These are phyloP conservation scores for Mimosa bimucronata DNA, from an alignment of 306 rosid genomes.

Conservation along the genomic window DNA sequence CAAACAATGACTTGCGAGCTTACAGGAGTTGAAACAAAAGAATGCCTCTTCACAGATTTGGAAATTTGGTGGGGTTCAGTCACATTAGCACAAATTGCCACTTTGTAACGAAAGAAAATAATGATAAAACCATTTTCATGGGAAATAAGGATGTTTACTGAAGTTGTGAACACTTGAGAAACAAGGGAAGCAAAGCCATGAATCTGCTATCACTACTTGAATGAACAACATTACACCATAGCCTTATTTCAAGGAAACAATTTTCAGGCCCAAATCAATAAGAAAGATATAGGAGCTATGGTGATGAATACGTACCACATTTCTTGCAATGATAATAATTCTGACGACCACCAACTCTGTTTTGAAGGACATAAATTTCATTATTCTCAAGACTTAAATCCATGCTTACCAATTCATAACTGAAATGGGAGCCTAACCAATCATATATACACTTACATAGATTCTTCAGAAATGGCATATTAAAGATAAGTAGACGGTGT, in stretches of 20 bases:
- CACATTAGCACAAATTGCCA: neutral
- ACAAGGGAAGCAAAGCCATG: neutral
- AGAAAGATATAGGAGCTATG: neutral
- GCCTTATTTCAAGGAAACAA: neutral
- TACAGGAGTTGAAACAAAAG: neutral
- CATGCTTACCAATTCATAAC: conserved; percentile 31
- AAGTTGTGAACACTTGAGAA: neutral
- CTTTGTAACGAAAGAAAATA: neutral
- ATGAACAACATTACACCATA: too few relatives aligned
- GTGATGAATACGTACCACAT: conserved; percentile 72
- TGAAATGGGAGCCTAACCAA: neutral
- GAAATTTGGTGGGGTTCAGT: neutral
- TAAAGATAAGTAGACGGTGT: neutral
- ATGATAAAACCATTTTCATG: neutral
- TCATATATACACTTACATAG: neutral
- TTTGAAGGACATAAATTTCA: conserved; percentile 30
- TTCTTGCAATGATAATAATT: conserved; percentile 88
- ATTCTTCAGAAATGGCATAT: neutral
- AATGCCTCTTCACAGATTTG: neutral
- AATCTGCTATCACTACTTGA: too few relatives aligned
- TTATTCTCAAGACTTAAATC: conserved; percentile 34
- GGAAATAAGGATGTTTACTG: neutral
- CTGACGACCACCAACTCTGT: conserved; percentile 90
- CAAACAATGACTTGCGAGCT: neutral
- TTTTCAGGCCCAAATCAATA: neutral